Percentiles rank a stretch among this genome's conserved stretches.
Evolutionary conservation across 768 basidiomycete genomes (phyloP).

Genomic region (Leccinum aurantiacum): DNA sequence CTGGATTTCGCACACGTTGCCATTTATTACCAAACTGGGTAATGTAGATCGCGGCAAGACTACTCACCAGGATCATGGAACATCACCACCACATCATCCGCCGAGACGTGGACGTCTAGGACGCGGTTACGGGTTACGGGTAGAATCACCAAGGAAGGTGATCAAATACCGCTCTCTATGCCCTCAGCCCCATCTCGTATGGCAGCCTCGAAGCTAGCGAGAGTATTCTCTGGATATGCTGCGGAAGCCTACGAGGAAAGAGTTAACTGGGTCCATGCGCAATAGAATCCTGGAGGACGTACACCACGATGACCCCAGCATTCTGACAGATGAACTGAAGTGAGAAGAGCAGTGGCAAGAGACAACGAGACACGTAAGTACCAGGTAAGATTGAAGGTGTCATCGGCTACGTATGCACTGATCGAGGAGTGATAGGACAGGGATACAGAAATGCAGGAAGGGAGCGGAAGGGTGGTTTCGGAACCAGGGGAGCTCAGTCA

Average conservation of each 20-base stretch:
- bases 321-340: slow-evolving; percentile 39
- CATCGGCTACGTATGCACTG: slow-evolving; percentile 21
- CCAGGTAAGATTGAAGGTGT: slow-evolving; percentile 27
- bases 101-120: slow-evolving; percentile 92
- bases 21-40: slow-evolving; percentile 22
- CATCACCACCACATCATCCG: slow-evolving; percentile 86
- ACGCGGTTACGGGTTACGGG: slow-evolving; percentile 47
- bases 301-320: slow-evolving; percentile 82
- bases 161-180: slow-evolving; percentile 92
- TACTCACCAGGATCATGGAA: slow-evolving; percentile 87
- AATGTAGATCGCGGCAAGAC: slow-evolving; percentile 17
- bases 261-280: not conserved
- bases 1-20: slow-evolving; percentile 37
- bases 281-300: slow-evolving; percentile 38
- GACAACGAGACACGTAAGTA: slow-evolving; percentile 8
- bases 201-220: slow-evolving; percentile 93
- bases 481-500: not conserved
- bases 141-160: slow-evolving; percentile 34
- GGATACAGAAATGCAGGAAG: not conserved
- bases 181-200: slow-evolving; percentile 94
- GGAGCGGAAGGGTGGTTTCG: not conserved
- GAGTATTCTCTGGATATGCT: slow-evolving; percentile 89
- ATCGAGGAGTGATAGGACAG: slow-evolving; percentile 1
- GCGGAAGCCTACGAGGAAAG: slow-evolving; percentile 70
- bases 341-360: not conserved